Evolutionary conservation across 768 basidiomycete genomes (phyloP), one percentile per base, ranked within the genome.

Genomic region (Hygrocybe punicea): DNA sequence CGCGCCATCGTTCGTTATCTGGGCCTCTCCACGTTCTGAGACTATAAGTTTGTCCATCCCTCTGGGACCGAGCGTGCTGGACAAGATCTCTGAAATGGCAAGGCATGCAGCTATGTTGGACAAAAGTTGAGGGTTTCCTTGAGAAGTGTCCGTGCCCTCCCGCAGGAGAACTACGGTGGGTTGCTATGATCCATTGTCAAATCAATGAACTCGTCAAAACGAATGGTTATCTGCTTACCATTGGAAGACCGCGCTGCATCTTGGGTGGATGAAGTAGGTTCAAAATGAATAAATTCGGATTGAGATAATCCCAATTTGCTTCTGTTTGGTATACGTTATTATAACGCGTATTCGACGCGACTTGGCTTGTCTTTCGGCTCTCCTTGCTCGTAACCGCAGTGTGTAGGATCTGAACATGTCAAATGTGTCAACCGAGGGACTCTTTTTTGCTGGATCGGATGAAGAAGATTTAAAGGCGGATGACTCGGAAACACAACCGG

Each of bases 1-100:
- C 35, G 97, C 97, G 57, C 97, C 97, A 82, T 99, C 97, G 73
- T 99, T 99, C 19, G 97, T 98, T 69, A 99, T 99, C 76, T 97
- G 96, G 8, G 97, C 93, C 59, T 95, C 89, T 50, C 97, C 96
- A 56, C 94, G 84, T 58, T 91, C 88, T 59, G 87, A 87, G 2
- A 98, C 96, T 63, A 97, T 97, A 45, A 98, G 79, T 71, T 98
- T 98, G 73, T 99, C 97, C 97, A 99, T 98, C 60, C 97, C 97
- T 58, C 97, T 80, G 7, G 97, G 97, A 13, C 97, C 97, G n/a
- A 99, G 84, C 33, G 97, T 98, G 55, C 84, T 93, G 19, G 97
- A 81, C 53, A 99, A 83, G 2, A 93, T 98, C 69, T 93, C 85
- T 47, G 95, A 76, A 63, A 99, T 88, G 16, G 95, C 93, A 56